Conservation (phyloP, 805 yeast genomes). For the Schizosaccharomyces osmophilus region DNA sequence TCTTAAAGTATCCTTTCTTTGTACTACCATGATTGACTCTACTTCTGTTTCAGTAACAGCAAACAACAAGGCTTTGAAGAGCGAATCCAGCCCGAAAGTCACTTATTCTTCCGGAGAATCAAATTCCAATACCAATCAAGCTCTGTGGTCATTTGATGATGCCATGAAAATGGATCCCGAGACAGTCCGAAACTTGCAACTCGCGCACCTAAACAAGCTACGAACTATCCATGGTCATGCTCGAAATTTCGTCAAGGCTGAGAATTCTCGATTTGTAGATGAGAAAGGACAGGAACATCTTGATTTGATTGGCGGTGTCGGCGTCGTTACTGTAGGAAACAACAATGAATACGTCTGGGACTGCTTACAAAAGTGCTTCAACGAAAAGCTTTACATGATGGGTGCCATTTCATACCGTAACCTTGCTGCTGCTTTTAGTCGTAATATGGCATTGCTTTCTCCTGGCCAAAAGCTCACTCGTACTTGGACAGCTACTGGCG, state of each 20-base stretch:
- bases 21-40: background rate
- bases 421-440: background rate
- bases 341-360: slow-evolving; percentile 4
- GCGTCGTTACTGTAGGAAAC: slow-evolving; percentile 4
- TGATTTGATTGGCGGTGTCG: slow-evolving; percentile 5
- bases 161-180: background rate
- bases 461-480: background rate
- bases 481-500: background rate
- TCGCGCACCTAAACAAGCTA: background rate
- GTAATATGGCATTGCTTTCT: background rate
- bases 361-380: background rate
- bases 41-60: background rate
- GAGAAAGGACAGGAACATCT: slow-evolving; percentile 4
- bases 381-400: background rate
- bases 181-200: background rate
- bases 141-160: background rate
- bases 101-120: background rate
- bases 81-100: background rate
- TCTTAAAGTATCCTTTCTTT: background rate
- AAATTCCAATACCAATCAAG: background rate
- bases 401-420: background rate
- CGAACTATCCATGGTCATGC: slow-evolving; percentile 4
- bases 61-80: background rate
- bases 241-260: slow-evolving; percentile 6
- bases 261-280: slow-evolving; percentile 6